Evolutionary conservation across 2,329 filamentous ascomycete genomes (phyloP).

Genomic region (Sclerotinia subarctica): DNA sequence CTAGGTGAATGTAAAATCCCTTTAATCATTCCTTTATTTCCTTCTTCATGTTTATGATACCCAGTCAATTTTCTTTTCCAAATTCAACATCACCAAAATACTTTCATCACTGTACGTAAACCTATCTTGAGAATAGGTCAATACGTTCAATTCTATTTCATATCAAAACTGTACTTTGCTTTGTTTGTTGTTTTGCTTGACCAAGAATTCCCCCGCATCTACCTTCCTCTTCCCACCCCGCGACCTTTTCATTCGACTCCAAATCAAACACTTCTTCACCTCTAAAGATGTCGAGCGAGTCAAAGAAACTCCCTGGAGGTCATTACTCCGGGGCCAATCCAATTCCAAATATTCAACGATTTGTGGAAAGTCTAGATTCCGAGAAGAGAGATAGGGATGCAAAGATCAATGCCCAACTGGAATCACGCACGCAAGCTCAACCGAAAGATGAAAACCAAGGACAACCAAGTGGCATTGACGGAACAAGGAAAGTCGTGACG

Average conservation of each 20-base stretch:
- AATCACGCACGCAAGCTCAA: constrained; percentile 39
- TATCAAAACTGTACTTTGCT: not conserved
- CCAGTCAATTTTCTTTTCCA: not conserved
- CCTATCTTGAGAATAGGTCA: not conserved
- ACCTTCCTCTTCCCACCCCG: no score
- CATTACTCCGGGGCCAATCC: constrained; percentile 31
- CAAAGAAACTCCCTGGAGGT: constrained; percentile 23
- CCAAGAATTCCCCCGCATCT: not conserved
- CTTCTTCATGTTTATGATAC: not conserved
- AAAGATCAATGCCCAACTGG: constrained; percentile 58
- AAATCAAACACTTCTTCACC: not conserved
- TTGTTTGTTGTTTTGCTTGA: not conserved
- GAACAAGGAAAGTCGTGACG: constrained; percentile 61
- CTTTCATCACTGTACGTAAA: not conserved
- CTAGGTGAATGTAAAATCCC: not conserved
- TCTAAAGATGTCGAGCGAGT: constrained; percentile 18
- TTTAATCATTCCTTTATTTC: not conserved
- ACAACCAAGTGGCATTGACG: constrained; percentile 39
- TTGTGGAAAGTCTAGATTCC: constrained; percentile 68
- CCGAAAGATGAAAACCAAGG: constrained; percentile 45
- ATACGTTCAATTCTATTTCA: not conserved
- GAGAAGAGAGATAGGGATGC: constrained; percentile 76
- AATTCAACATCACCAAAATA: not conserved
- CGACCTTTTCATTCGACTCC: not conserved
- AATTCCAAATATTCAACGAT: constrained; percentile 30